Conservation (phyloP, 2,329 filamentous ascomycete genomes). For the Xylaria multiplex region DNA sequence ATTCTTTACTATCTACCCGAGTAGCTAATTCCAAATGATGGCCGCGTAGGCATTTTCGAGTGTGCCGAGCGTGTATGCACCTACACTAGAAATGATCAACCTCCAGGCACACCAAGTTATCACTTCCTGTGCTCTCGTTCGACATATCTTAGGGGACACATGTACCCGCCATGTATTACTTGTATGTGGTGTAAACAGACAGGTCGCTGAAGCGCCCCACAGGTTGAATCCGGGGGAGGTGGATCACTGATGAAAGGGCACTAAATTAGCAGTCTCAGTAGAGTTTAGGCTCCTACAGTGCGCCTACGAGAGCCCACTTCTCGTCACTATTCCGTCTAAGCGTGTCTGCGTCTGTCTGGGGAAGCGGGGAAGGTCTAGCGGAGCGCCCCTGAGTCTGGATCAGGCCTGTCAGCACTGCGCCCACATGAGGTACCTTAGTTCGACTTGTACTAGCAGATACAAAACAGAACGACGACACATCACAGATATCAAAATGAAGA, state of each 20-base stretch:
- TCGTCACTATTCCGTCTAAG: constrained; percentile 25
- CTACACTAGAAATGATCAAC: neutral
- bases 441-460: constrained; percentile 4
- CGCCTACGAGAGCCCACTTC: constrained; percentile 16
- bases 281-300: constrained; percentile 20
- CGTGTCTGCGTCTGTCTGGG: constrained; percentile 32
- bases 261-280: constrained; percentile 23
- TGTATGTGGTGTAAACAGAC: neutral
- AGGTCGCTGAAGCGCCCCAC: constrained; percentile 14
- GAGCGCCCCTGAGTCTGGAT: constrained; percentile 27
- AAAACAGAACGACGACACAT: constrained; percentile 5
- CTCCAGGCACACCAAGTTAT: too few species aligned
- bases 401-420: neutral
- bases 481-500: neutral
- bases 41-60: neutral
- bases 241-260: constrained; percentile 16
- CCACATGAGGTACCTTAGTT: neutral
- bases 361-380: constrained; percentile 34
- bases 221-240: constrained; percentile 34
- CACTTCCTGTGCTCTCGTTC: neutral
- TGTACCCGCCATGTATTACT: too few species aligned
- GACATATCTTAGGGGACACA: neutral
- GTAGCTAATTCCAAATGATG: neutral
- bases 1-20: neutral
- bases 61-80: neutral